Base-by-base conservation (phyloP, 148 eudicot genomes). In the Rhododendron molle region DNA sequence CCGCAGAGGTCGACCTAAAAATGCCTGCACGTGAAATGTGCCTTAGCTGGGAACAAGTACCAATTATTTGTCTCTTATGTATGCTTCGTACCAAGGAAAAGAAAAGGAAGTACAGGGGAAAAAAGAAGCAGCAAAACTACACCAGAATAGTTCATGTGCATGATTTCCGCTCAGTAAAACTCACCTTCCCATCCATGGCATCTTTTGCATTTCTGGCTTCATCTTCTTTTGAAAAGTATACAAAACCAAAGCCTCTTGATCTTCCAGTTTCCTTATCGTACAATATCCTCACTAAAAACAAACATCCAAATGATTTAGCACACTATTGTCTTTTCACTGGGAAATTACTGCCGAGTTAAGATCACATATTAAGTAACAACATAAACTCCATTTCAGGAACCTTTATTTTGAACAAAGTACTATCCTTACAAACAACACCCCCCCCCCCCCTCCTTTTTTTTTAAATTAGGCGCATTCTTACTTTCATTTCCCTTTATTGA, bases 201-300 rank as follows among this genome's bases (percentile, higher is more conserved):
- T 92, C 97, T 88, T 91, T 95, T 32, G 98, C 96, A 76, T 86
- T 85, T 78, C 69, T 83, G 62, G 98, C 98, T 15, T 92, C 93
- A 58, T 91, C 94, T 83, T 87, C 96, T 83, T 90, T 92, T 5
- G 90, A 85, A 85, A 93, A 95, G 86, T 91, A 34, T 32, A 95
- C 95, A 91, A 95, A 95, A 73, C 98, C 96, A 87, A 95, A 95
- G 85, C 98, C 98, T 92, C 98, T 95, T 81, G 98, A 93, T 82
- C 96, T 89, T 47, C 98, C 98, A 30, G 93, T 90, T 72, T 84
- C 91, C 89, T 94, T 95, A 83, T 95, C 94, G 44, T 95, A 95
- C 95, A 95, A 72, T 88, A 95, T 94, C 90, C 94, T 93, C 83
- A 94, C 96, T 92, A 76, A 65, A 85, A 71, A 76, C 9, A 85